Evolutionary conservation across 345 rosid species (phyloP), one percentile per base, ranked within the genome.

Genomic region (Hibiscus trionum): DNA sequence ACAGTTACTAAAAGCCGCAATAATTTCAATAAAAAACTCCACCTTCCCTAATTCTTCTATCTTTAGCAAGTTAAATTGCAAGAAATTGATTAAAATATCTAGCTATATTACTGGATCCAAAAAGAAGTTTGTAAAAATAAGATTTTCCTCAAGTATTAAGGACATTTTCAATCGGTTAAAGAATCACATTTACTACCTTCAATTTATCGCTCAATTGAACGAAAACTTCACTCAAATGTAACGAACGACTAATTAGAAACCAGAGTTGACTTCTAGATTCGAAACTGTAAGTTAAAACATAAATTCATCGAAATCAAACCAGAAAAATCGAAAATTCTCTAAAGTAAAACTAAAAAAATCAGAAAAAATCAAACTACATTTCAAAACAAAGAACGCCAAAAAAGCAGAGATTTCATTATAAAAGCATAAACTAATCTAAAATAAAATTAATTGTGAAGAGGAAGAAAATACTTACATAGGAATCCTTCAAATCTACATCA

Each of bases 401-500:
- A 66, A 2, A 44, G 0, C 0, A 11, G 46, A 57, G 9, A 3
- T 8, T 0, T 11, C n/a, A 5, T n/a, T 24, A 44, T 1, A 46
- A 0, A 19, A 46, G 24, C 3, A 66, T 46, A 27, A 66, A 66
- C 55, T 46, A 19, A 19, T 42, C 49, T 21, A 12, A 66, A 66
- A 14, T 7, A 24, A 64, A 66, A 26, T 21, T 12, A 66, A 24
- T 24, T 46, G 35, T 21, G 37, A 44, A 21, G 69, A 46, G 35
- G 27, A 66, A 46, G 33, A 21, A 63, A 39, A 7, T 7, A 46
- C 70, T 66, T 66, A 66, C 70, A 26, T 70, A 61, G 44, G 59
- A 46, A 21, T 31, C 78, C 80, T 76, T 72, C 64, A 84, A 66
- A 75, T 58, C 60, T 55, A 66, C 50, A 71, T 11, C 52, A 59